Conservation (phyloP, 78 protist species). For the Speleostelium caveatum region DNA sequence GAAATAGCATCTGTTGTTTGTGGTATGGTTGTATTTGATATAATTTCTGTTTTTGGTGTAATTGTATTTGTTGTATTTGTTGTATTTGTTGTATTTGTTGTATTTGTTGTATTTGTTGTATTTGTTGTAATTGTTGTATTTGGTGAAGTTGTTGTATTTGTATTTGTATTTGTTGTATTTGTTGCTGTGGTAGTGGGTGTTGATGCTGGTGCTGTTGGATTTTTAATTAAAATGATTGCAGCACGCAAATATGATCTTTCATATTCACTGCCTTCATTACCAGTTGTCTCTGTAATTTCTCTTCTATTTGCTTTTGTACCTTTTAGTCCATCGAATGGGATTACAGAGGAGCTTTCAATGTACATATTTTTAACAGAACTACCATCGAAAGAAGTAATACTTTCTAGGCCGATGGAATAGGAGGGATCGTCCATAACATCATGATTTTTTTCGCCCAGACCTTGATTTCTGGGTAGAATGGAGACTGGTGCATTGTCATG, state of each 20-base stretch:
- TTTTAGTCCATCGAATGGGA: background rate
- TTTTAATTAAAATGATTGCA: background rate
- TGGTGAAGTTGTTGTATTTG: too few species aligned
- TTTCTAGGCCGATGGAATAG: background rate
- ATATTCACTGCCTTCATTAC: background rate
- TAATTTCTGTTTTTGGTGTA: too few species aligned
- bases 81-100: too few species aligned
- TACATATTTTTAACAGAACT: background rate
- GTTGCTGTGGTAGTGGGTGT: constrained; percentile 2
- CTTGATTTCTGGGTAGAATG: background rate
- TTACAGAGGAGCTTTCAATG: background rate
- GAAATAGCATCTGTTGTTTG: too few species aligned
- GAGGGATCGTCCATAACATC: background rate
- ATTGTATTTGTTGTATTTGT: too few species aligned
- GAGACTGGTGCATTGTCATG: background rate
- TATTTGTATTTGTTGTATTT: background rate
- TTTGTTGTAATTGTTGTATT: too few species aligned
- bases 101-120: too few species aligned
- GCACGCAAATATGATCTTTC: background rate
- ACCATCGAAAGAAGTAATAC: background rate
- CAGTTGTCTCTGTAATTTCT: background rate
- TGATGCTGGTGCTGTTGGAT: background rate
- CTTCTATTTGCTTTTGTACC: background rate
- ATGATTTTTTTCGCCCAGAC: background rate
- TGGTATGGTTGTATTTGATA: too few species aligned